Evolutionary conservation across 371 early-diverging fungal species (phyloP).

Genomic region (Apophysomyces elegans): DNA sequence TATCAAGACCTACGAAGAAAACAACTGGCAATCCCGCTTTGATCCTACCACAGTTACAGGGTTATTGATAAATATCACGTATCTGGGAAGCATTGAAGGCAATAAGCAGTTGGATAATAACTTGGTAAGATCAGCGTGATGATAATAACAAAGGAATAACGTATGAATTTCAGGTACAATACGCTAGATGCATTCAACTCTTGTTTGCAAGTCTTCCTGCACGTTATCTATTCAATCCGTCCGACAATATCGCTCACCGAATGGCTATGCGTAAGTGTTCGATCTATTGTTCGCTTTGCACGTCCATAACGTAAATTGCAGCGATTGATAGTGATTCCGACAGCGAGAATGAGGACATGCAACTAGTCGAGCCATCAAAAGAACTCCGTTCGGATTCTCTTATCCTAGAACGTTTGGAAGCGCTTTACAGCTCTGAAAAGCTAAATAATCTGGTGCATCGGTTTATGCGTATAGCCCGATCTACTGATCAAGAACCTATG

Average conservation of each 20-base stretch:
- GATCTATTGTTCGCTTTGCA: constrained; percentile 10
- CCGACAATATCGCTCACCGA: constrained; percentile 22
- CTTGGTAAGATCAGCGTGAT: constrained; percentile 14
- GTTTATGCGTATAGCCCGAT: constrained; percentile 26
- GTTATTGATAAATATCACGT: constrained; percentile 39
- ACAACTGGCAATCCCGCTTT: constrained; percentile 9
- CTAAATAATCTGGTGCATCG: constrained; percentile 50
- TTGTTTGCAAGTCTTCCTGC: constrained; percentile 28
- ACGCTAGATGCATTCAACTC: constrained; percentile 31
- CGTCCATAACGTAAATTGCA: not conserved
- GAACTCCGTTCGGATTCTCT: constrained; percentile 36
- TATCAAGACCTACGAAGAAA: constrained; percentile 10
- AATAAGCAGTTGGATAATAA: constrained; percentile 19
- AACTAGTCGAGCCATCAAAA: constrained; percentile 23
- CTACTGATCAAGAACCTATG: constrained; percentile 22
- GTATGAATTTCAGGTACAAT: constrained; percentile 15
- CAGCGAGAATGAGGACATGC: constrained; percentile 42
- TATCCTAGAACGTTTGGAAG: constrained; percentile 51
- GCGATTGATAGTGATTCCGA: constrained; percentile 16
- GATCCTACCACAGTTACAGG: constrained; percentile 22
- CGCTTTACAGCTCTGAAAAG: constrained; percentile 50
- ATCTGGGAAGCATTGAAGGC: constrained; percentile 23
- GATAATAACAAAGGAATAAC: not conserved
- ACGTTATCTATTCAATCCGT: constrained; percentile 29
- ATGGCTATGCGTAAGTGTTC: constrained; percentile 17